Evolutionary conservation across 139 green algal genomes (phyloP).

Genomic region (Edaphochlamys debaryana): DNA sequence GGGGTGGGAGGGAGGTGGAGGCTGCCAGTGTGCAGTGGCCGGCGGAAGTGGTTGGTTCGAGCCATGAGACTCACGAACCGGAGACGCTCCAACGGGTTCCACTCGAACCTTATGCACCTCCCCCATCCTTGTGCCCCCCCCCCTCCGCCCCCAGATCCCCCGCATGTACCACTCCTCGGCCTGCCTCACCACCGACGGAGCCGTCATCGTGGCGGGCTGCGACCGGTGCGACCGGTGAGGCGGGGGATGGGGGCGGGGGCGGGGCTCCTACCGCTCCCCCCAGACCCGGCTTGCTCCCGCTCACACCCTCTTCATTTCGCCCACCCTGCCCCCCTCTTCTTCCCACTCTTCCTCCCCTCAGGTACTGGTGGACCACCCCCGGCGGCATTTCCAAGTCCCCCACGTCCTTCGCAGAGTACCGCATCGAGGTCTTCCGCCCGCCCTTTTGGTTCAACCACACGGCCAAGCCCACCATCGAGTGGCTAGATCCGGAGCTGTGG

Average conservation of each 20-base stretch:
- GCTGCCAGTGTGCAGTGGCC: too few species aligned
- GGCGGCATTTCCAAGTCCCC: conserved; percentile 5
- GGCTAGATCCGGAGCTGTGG: neutral
- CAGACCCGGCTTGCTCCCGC: too few species aligned
- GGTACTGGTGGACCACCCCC: conserved; percentile 38
- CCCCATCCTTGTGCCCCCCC: too few species aligned
- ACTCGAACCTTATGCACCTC: too few species aligned
- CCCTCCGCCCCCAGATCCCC: conserved; percentile 28
- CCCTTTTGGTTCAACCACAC: conserved; percentile 39
- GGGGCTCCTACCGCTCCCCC: too few species aligned
- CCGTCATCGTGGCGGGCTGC: conserved; percentile 48
- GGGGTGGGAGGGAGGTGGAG: too few species aligned
- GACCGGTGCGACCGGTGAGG: conserved; percentile 42
- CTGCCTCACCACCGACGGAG: conserved; percentile 49
- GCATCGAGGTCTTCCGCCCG: conserved; percentile 54
- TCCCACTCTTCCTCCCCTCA: neutral
- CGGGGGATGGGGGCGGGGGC: too few species aligned
- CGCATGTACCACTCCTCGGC: conserved; percentile 49
- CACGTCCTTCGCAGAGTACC: conserved; percentile 50
- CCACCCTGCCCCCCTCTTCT: too few species aligned
- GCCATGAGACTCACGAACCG: too few species aligned
- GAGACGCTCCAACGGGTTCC: too few species aligned
- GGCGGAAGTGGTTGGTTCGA: too few species aligned
- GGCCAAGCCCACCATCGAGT: conserved; percentile 36
- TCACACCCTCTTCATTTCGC: too few species aligned